Evolutionary conservation across 116 monocot species (phyloP).

Genomic region (Trichopus zeylanicus): DNA sequence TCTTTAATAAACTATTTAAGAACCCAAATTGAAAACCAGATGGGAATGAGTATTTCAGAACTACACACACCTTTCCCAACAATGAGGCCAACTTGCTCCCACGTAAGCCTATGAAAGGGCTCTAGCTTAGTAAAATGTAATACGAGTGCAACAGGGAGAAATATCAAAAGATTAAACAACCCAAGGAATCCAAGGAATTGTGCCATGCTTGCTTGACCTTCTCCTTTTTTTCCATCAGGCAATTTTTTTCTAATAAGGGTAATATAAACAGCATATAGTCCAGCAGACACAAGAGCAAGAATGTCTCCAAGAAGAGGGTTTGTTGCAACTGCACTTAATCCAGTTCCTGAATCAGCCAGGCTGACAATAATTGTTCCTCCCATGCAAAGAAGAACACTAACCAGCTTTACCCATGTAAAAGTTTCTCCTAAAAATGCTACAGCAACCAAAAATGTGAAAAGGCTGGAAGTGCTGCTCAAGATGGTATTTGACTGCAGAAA

Average conservation of each 20-base stretch:
- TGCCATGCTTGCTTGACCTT: slow-evolving; percentile 78
- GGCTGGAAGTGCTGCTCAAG: slow-evolving; percentile 96
- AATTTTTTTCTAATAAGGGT: slow-evolving; percentile 74
- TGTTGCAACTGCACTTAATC: slow-evolving; percentile 38
- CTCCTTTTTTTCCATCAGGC: slow-evolving; percentile 65
- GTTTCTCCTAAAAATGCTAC: slow-evolving; percentile 73
- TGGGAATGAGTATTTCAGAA: background rate
- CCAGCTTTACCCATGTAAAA: slow-evolving; percentile 86
- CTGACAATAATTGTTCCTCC: slow-evolving; percentile 89
- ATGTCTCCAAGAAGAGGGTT: slow-evolving; percentile 78
- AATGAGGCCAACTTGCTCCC: slow-evolving; percentile 79
- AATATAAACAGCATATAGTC: slow-evolving; percentile 80
- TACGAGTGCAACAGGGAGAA: slow-evolving; percentile 64
- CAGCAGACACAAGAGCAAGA: slow-evolving; percentile 60
- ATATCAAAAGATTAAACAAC: slow-evolving; percentile 74
- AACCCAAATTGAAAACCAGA: background rate
- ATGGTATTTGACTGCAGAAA: slow-evolving; percentile 90
- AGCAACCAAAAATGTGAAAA: slow-evolving; percentile 91
- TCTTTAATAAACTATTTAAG: background rate
- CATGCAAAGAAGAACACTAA: slow-evolving; percentile 93
- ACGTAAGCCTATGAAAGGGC: slow-evolving; percentile 58
- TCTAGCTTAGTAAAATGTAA: slow-evolving; percentile 69
- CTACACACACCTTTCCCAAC: slow-evolving; percentile 67
- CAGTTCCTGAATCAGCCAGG: slow-evolving; percentile 56
- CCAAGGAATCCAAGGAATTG: slow-evolving; percentile 92